Evolutionary conservation across 352 stramenopile genomes (phyloP).

Genomic region (Phytopythium vexans): DNA sequence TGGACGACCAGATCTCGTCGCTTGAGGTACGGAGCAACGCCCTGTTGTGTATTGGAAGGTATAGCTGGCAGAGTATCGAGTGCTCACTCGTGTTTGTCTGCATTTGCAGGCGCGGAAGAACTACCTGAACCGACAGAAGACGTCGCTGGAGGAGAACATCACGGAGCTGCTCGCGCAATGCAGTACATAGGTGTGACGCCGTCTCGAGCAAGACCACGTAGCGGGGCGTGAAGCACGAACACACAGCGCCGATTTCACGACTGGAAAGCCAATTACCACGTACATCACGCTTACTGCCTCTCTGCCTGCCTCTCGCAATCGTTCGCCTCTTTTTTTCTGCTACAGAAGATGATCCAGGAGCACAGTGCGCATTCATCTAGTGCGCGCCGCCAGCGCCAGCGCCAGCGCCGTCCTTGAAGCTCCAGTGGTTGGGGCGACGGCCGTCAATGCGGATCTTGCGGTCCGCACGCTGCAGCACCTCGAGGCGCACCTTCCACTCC

Average conservation of each 20-base stretch:
- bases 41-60: not conserved
- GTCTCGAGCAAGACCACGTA: not conserved
- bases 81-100: not conserved
- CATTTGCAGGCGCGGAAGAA: slow-evolving; percentile 61
- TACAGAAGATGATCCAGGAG: too few species aligned
- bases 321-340: too few species aligned
- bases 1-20: slow-evolving; percentile 69
- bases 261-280: too few species aligned
- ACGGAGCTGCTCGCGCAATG: slow-evolving; percentile 77
- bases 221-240: not conserved
- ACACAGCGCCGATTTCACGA: too few species aligned
- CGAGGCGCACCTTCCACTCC: slow-evolving; percentile 82
- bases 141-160: slow-evolving; percentile 79
- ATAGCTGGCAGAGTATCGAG: too few species aligned
- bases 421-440: slow-evolving; percentile 76
- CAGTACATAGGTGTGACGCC: slow-evolving; percentile 20
- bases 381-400: slow-evolving; percentile 19
- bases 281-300: too few species aligned
- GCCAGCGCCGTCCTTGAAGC: slow-evolving; percentile 34
- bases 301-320: too few species aligned
- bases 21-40: slow-evolving; percentile 35
- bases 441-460: slow-evolving; percentile 73
- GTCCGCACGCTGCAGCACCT: slow-evolving; percentile 76
- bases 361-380: slow-evolving; percentile 8
- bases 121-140: slow-evolving; percentile 78